Percentiles rank a stretch among this genome's conserved stretches.
Evolutionary conservation across 2,329 filamentous ascomycete species (phyloP).

Genomic region (Epichloe baconii): DNA sequence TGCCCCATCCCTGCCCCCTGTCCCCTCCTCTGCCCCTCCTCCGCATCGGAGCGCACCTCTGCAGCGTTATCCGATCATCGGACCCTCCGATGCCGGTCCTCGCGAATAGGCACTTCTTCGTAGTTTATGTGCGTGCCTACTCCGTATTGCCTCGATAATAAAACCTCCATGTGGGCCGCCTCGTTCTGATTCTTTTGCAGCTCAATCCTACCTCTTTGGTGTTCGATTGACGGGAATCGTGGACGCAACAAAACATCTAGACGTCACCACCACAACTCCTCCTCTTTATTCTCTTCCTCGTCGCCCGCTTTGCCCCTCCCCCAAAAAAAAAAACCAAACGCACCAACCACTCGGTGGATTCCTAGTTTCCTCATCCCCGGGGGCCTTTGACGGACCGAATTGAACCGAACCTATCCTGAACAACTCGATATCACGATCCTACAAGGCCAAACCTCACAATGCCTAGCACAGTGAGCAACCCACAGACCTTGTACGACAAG

Average conservation of each 20-base stretch:
- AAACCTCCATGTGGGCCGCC: not conserved
- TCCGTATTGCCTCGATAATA: not conserved
- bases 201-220: no score
- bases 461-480: constrained; percentile 59
- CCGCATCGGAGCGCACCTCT: constrained; percentile 4
- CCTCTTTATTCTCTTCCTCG: no score
- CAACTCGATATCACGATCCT: no score
- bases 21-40: not conserved
- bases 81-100: constrained; percentile 7
- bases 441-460: constrained; percentile 30
- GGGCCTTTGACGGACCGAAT: no score
- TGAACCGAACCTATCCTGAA: no score
- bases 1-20: no score
- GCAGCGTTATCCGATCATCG: constrained; percentile 11
- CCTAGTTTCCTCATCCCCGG: not conserved
- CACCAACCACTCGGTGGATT: not conserved
- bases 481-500: constrained; percentile 93
- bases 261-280: no score
- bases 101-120: not conserved
- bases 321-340: no score
- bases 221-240: no score
- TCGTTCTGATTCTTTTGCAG: not conserved
- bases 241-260: no score
- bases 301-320: no score
- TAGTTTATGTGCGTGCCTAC: not conserved